phyloP scores from a whole-genome alignment of 2,329 filamentous ascomycete species.

The Lasiodiplodia sp. region DNA sequence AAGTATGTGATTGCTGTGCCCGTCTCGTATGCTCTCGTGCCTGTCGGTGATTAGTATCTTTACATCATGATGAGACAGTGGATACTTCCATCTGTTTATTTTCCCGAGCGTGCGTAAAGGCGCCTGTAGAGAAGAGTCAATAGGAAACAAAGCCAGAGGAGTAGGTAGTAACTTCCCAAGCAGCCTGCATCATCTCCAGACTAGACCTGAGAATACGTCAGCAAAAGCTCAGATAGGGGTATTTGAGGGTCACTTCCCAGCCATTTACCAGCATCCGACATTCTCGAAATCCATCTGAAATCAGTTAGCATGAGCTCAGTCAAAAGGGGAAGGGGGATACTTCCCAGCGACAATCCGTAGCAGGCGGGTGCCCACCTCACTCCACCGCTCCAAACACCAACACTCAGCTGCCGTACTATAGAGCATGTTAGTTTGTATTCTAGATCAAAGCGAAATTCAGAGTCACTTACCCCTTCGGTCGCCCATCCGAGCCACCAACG shows the following conservation, averaged over 20 bases:
- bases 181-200: not conserved
- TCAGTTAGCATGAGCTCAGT: not conserved
- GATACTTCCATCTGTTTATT: not conserved
- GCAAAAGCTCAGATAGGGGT: not conserved
- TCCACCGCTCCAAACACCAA: conserved; percentile 1
- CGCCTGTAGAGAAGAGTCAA: not conserved
- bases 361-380: not conserved
- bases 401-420: not conserved
- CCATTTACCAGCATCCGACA: too few species aligned
- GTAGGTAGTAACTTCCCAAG: not conserved
- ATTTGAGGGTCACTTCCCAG: too few species aligned
- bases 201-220: not conserved
- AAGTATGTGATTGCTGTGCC: not conserved
- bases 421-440: not conserved
- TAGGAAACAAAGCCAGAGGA: not conserved
- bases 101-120: not conserved
- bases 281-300: too few species aligned
- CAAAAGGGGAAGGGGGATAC: not conserved
- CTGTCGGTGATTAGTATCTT: not conserved
- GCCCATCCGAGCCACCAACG: conserved; percentile 1
- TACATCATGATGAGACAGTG: not conserved
- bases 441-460: not conserved
- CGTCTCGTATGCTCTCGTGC: not conserved
- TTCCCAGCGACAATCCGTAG: not conserved
- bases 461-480: not conserved